Evolutionary conservation across 208 protist species (phyloP).

Genomic region (Kentomonas sorsogonicus): DNA sequence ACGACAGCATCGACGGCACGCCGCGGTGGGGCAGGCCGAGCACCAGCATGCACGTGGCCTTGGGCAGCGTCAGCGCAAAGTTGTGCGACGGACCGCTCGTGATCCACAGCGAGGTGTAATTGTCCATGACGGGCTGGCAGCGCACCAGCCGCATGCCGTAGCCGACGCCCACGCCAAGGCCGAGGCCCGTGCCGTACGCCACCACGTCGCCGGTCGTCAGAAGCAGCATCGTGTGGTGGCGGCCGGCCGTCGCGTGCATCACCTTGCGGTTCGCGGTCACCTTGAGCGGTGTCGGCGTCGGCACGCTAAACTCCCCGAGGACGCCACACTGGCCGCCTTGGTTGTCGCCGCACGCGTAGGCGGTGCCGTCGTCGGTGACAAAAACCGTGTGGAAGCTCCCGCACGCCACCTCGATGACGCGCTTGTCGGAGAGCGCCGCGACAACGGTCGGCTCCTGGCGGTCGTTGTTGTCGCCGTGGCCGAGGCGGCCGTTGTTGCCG

Average conservation of each 20-base stretch:
- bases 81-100: constrained; percentile 47
- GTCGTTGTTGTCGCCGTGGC: constrained; percentile 61
- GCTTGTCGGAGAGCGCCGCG: constrained; percentile 19
- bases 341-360: constrained; percentile 76
- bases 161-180: constrained; percentile 52
- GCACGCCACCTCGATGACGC: constrained; percentile 61
- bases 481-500: constrained; percentile 71
- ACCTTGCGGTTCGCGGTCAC: constrained; percentile 34
- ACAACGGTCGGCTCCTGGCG: constrained; percentile 32
- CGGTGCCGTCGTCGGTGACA: constrained; percentile 42
- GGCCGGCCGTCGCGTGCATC: constrained; percentile 59
- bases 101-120: constrained; percentile 54
- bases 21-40: constrained; percentile 64
- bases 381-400: constrained; percentile 80
- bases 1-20: constrained; percentile 24
- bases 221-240: constrained; percentile 63
- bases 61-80: constrained; percentile 58
- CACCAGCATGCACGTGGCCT: constrained; percentile 50
- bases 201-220: constrained; percentile 57
- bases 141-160: constrained; percentile 64
- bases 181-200: constrained; percentile 64
- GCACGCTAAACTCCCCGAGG: constrained; percentile 35
- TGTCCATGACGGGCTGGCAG: constrained; percentile 53
- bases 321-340: constrained; percentile 72
- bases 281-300: constrained; percentile 31